phyloP scores from a whole-genome alignment of 768 basidiomycete species.

The Trametes sanguinea region DNA sequence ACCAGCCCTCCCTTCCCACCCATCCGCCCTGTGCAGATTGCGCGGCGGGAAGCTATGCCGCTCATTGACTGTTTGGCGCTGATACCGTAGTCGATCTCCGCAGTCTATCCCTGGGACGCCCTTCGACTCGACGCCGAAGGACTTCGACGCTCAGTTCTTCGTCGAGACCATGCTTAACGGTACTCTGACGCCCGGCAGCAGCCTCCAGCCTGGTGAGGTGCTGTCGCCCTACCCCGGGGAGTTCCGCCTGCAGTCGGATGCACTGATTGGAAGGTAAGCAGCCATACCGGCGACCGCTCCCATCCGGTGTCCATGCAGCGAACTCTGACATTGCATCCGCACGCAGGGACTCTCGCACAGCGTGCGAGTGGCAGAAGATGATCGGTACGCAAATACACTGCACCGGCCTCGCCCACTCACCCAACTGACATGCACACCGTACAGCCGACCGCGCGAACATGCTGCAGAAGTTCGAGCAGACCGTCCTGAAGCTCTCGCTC shows the following conservation, averaged over 20 bases:
- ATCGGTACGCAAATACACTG: conserved; percentile 4
- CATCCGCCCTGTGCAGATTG: not conserved
- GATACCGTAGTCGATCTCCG: not conserved
- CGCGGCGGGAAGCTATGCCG: not conserved
- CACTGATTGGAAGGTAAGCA: conserved; percentile 13
- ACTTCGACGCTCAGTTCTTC: conserved; percentile 35
- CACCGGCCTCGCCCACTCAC: not conserved
- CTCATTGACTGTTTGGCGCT: not conserved
- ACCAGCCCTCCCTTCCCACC: conserved; percentile 1
- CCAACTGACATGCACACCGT: not conserved
- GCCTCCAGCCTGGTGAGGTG: conserved; percentile 31
- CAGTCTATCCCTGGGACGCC: conserved; percentile 26
- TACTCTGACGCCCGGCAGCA: conserved; percentile 27
- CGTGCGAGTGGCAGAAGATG: conserved; percentile 38
- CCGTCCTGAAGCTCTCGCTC: conserved; percentile 18
- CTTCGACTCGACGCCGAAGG: conserved; percentile 32
- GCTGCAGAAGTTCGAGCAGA: conserved; percentile 19
- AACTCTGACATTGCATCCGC: not conserved
- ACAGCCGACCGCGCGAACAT: conserved; percentile 17
- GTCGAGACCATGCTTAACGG: conserved; percentile 26
- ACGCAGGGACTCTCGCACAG: conserved; percentile 35
- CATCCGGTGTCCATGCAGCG: not conserved
- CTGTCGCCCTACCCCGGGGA: conserved; percentile 35
- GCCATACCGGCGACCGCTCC: not conserved
- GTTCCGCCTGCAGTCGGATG: conserved; percentile 39